Conservation (phyloP, 805 yeast species). For the Brettanomyces sp. region DNA sequence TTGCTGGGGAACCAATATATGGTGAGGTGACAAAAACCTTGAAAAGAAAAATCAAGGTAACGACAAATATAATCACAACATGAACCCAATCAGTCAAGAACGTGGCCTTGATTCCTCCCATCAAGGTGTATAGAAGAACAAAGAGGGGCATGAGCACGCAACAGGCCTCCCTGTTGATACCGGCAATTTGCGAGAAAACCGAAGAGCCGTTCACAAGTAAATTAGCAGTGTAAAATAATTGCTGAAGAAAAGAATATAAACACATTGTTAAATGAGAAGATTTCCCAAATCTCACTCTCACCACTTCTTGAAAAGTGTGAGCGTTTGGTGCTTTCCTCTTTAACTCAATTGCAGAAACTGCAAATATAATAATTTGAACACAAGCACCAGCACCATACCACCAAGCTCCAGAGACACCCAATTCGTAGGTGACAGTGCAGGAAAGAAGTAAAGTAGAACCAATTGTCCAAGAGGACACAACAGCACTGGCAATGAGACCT, state of each 20-base stretch:
- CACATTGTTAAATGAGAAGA: constrained; percentile 20
- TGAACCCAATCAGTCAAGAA: constrained; percentile 31
- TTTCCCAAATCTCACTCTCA: constrained; percentile 25
- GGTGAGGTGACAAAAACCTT: constrained; percentile 22
- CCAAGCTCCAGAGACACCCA: constrained; percentile 29
- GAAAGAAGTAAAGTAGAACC: constrained; percentile 23
- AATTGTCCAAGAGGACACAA: constrained; percentile 29
- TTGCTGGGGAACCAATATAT: constrained; percentile 26
- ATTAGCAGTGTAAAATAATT: constrained; percentile 24
- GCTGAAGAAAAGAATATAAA: constrained; percentile 19
- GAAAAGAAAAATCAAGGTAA: constrained; percentile 22
- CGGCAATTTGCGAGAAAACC: constrained; percentile 24
- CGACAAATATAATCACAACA: constrained; percentile 26
- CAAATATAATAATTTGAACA: constrained; percentile 26
- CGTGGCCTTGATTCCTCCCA: constrained; percentile 33
- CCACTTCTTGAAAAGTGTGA: constrained; percentile 27
- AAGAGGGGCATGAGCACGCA: constrained; percentile 27
- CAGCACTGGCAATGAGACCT: constrained; percentile 28
- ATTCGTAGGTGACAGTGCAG: constrained; percentile 22
- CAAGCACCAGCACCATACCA: constrained; percentile 27
- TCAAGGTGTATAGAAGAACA: constrained; percentile 27
- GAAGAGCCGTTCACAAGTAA: constrained; percentile 27
- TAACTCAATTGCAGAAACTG: constrained; percentile 24
- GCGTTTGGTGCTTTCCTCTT: constrained; percentile 28
- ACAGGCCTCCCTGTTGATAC: constrained; percentile 26